A percentile compares a stretch with the other conserved stretches of the same genome.
These are phyloP conservation scores for Paradendryphiella salina DNA, from an alignment of 2,329 filamentous ascomycete species.

Conservation along the genomic window DNA sequence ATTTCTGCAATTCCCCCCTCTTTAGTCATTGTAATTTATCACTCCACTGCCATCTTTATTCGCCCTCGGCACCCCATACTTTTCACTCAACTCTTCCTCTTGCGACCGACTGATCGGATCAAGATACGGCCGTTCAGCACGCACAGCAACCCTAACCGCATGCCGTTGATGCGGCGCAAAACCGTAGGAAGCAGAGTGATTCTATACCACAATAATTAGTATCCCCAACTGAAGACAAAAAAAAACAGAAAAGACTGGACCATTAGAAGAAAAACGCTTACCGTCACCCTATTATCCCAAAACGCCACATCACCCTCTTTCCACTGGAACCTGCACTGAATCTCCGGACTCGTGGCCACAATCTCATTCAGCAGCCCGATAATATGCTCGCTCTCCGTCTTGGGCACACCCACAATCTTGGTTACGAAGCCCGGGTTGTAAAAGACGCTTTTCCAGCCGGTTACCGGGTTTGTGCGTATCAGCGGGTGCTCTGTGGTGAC, in stretches of 20 bases:
- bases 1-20: not conserved
- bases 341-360: conserved; percentile 64
- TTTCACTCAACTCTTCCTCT: conserved; percentile 56
- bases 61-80: conserved; percentile 55
- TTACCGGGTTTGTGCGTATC: conserved; percentile 63
- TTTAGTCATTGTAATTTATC: conserved; percentile 61
- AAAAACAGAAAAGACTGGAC: not conserved
- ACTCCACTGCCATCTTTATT: conserved; percentile 61
- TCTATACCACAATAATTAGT: conserved; percentile 39
- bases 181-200: conserved; percentile 60
- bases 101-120: conserved; percentile 55
- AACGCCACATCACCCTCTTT: conserved; percentile 66
- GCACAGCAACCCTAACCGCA: conserved; percentile 55
- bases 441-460: conserved; percentile 64
- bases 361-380: conserved; percentile 59
- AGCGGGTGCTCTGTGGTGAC: conserved; percentile 61
- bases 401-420: conserved; percentile 62
- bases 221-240: not conserved
- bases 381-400: conserved; percentile 59
- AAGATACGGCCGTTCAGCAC: conserved; percentile 54
- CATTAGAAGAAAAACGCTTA: too few species aligned
- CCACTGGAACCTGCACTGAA: conserved; percentile 70
- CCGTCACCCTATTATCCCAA: conserved; percentile 66
- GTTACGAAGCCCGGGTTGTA: conserved; percentile 63
- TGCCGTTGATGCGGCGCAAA: conserved; percentile 61